Evolutionary conservation across 805 yeast genomes (phyloP).

Genomic region (Lipomyces kockii): DNA sequence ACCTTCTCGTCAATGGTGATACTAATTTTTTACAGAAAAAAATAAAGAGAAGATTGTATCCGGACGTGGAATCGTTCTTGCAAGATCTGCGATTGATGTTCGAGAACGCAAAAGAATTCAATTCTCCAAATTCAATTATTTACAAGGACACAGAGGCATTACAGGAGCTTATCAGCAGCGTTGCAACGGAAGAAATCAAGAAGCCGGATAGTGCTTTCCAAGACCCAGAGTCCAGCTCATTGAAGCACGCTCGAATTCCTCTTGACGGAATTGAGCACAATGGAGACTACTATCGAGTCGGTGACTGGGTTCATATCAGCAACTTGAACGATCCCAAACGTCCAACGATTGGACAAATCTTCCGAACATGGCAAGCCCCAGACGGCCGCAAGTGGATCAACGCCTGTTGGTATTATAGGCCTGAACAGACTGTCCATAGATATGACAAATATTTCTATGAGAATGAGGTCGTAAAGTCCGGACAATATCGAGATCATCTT

Average conservation of each 20-base stretch:
- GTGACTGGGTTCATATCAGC: slow-evolving; percentile 90
- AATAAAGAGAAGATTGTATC: slow-evolving; percentile 83
- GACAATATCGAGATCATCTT: slow-evolving; percentile 92
- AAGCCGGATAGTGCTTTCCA: slow-evolving; percentile 80
- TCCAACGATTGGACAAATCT: slow-evolving; percentile 93
- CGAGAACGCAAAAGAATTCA: slow-evolving; percentile 70
- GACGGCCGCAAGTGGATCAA: slow-evolving; percentile 88
- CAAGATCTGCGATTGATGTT: slow-evolving; percentile 77
- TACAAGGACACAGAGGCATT: slow-evolving; percentile 65
- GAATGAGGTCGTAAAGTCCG: slow-evolving; percentile 95
- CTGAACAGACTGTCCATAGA: slow-evolving; percentile 96
- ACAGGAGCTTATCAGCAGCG: slow-evolving; percentile 62
- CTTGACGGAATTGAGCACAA: slow-evolving; percentile 73
- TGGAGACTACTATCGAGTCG: slow-evolving; percentile 77
- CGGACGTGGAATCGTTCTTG: slow-evolving; percentile 73
- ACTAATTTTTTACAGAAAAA: slow-evolving; percentile 59
- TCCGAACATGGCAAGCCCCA: slow-evolving; percentile 81
- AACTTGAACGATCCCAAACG: slow-evolving; percentile 87
- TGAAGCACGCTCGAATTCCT: slow-evolving; percentile 72
- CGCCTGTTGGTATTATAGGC: slow-evolving; percentile 97
- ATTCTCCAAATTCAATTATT: slow-evolving; percentile 61
- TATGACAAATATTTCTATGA: slow-evolving; percentile 86
- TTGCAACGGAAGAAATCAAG: slow-evolving; percentile 68
- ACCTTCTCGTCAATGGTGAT: background rate
- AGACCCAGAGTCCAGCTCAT: slow-evolving; percentile 54